Percentiles rank a stretch among this genome's conserved stretches.
Evolutionary conservation across 257 asterid genomes (phyloP).

Genomic region (Nicotiana knightiana): DNA sequence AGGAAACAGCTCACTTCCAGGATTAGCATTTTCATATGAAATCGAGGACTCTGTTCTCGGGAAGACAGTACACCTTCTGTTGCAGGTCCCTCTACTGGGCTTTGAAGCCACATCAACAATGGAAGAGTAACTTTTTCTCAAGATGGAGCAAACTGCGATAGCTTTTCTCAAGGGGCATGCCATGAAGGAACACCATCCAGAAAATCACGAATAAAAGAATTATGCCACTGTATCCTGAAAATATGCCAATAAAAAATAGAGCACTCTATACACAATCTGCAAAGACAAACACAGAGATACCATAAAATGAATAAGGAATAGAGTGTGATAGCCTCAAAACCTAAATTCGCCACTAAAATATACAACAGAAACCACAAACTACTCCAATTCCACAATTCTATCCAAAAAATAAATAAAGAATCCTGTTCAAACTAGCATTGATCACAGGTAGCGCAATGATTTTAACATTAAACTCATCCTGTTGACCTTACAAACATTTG

Average conservation of each 20-base stretch:
- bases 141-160: constrained; percentile 11
- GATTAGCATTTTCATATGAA: constrained; percentile 8
- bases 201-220: not conserved
- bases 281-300: not conserved
- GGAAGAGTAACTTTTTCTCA: constrained; percentile 11
- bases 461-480: not conserved
- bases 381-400: not conserved
- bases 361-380: not conserved
- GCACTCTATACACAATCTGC: not conserved
- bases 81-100: constrained; percentile 18
- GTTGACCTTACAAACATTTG: not conserved
- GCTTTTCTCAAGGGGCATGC: constrained; percentile 3
- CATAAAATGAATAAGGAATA: not conserved
- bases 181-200: constrained; percentile 2
- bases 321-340: not conserved
- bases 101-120: not conserved
- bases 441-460: not conserved
- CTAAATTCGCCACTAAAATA: not conserved
- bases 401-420: not conserved
- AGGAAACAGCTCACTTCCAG: not conserved
- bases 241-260: not conserved
- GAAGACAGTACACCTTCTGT: not conserved
- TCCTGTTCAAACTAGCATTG: not conserved
- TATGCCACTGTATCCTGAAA: not conserved
- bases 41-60: not conserved